Conservation (phyloP, 345 rosid genomes). For the Alliaria petiolata region DNA sequence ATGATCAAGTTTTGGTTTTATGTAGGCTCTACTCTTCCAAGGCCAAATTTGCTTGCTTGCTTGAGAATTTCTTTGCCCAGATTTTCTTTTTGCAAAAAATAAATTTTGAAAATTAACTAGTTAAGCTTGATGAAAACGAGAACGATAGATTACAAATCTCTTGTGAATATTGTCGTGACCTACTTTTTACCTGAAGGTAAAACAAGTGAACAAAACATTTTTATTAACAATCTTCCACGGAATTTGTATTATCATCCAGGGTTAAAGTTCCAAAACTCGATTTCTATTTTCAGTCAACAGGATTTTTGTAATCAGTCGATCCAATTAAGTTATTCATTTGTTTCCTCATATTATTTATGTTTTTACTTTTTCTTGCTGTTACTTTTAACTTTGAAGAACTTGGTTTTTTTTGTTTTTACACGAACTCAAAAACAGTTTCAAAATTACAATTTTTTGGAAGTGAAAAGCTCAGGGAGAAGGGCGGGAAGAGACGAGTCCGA, state of each 20-base stretch:
- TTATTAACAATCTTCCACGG: neutral
- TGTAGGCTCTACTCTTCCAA: neutral
- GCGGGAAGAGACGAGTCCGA: conserved; percentile 5
- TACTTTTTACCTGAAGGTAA: no score
- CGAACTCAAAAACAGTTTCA: neutral
- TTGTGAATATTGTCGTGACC: no score
- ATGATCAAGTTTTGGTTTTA: conserved; percentile 15
- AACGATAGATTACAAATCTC: no score
- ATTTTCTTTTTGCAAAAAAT: neutral
- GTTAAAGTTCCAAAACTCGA: neutral
- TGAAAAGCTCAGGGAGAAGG: neutral
- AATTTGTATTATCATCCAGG: neutral
- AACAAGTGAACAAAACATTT: no score
- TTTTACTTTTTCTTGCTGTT: neutral
- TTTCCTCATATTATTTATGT: neutral
- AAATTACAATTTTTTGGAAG: conserved; percentile 1
- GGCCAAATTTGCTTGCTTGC: neutral
- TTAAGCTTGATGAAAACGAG: neutral
- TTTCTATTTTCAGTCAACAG: neutral
- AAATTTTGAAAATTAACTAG: neutral
- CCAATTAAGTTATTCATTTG: neutral
- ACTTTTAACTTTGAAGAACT: neutral
- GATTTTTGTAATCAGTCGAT: neutral
- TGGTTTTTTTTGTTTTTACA: neutral
- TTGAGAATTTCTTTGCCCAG: neutral